A percentile compares a stretch with the other conserved stretches of the same genome.
phyloP scores from a whole-genome alignment of 768 basidiomycete species.

The Auriscalpium orientale region DNA sequence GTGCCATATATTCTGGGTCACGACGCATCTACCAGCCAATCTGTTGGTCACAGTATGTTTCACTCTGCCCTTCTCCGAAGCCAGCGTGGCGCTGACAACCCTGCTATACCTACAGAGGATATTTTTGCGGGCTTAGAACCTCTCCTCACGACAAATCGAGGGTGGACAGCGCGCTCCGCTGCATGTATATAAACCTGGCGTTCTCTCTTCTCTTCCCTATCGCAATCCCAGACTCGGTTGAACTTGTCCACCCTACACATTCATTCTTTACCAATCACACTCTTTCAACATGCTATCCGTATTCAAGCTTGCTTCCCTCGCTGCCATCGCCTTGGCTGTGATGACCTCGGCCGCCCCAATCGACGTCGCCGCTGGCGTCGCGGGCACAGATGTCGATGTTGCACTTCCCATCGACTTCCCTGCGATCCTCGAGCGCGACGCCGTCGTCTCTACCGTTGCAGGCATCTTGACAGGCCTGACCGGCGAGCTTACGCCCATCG shows the following conservation, averaged over 20 bases:
- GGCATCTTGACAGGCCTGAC: conserved; percentile 20
- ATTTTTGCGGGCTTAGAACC: too few relatives aligned
- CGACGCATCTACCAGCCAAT: too few relatives aligned
- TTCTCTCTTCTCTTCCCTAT: conserved; percentile 10
- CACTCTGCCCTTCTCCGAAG: too few relatives aligned
- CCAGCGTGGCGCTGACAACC: too few relatives aligned
- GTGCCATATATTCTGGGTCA: too few relatives aligned
- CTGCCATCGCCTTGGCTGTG: conserved; percentile 24
- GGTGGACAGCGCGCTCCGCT: too few relatives aligned
- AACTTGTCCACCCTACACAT: conserved; percentile 5
- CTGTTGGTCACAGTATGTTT: too few relatives aligned
- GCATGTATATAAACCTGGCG: conserved; percentile 12
- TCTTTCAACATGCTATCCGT: conserved; percentile 28
- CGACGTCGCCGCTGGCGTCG: conserved; percentile 15
- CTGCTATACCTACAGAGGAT: too few relatives aligned
- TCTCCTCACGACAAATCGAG: too few relatives aligned
- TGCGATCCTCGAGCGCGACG: not conserved
- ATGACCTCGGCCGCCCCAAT: conserved; percentile 20
- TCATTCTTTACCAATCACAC: conserved; percentile 21
- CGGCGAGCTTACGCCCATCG: conserved; percentile 12
- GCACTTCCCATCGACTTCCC: not conserved
- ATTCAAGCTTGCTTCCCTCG: conserved; percentile 17
- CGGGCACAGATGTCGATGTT: conserved; percentile 7
- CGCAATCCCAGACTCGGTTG: conserved; percentile 9
- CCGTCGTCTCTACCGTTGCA: conserved; percentile 14